Evolutionary conservation across 768 basidiomycete genomes (phyloP).

Genomic region (Lactarius tabidus): DNA sequence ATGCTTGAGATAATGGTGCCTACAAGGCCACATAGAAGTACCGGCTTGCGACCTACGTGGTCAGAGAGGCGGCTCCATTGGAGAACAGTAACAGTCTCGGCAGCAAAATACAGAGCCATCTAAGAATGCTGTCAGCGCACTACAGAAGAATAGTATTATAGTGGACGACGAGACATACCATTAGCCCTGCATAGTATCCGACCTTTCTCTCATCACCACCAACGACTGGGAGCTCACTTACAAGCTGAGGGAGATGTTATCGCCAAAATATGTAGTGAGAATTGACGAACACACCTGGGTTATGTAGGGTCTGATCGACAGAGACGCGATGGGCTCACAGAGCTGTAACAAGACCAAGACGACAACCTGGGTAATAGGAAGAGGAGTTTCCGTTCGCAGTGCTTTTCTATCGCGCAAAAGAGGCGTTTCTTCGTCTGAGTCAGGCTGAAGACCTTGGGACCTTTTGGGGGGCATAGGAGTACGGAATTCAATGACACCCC

Average conservation of each 20-base stretch:
- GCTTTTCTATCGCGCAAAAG: background rate
- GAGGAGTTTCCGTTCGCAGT: background rate
- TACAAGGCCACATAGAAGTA: no score
- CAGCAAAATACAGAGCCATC: no score
- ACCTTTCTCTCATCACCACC: no score
- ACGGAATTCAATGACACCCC: background rate
- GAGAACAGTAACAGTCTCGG: no score
- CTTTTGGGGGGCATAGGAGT: background rate
- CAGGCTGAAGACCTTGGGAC: background rate
- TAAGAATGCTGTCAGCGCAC: no score
- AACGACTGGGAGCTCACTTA: constrained; percentile 26
- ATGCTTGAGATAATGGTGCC: no score
- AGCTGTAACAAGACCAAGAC: background rate
- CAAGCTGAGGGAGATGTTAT: constrained; percentile 31
- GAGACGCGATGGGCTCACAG: background rate
- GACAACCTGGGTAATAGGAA: background rate
- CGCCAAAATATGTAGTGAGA: background rate
- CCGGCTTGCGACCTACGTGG: no score
- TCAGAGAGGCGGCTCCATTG: no score
- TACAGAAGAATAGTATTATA: no score
- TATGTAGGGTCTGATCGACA: background rate
- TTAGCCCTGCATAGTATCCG: no score
- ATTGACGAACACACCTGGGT: constrained; percentile 38
- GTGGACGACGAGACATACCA: no score
- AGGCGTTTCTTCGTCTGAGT: background rate